A percentile compares a stretch with the other conserved stretches of the same genome.
These are phyloP conservation scores for Dictyophora rubrovolvata DNA, from an alignment of 768 basidiomycete species.

Conservation along the genomic window DNA sequence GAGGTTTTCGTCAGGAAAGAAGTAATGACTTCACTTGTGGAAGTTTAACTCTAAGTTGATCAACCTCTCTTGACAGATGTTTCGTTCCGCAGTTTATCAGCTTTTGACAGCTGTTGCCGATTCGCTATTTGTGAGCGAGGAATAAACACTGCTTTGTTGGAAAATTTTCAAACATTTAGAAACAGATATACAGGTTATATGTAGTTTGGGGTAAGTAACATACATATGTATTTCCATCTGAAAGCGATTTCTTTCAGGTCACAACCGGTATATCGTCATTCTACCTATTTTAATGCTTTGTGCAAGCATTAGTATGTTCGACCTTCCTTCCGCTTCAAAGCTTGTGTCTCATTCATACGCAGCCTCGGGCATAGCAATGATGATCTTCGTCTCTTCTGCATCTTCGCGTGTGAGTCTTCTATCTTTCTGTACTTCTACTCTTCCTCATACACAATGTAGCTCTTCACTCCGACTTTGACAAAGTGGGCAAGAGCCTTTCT, in stretches of 20 bases:
- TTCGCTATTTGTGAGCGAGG: background rate
- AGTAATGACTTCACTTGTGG: background rate
- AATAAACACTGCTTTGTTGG: background rate
- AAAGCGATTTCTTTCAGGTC: too few relatives aligned
- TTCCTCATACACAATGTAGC: background rate
- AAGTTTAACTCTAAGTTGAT: too few relatives aligned
- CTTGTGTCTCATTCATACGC: too few relatives aligned
- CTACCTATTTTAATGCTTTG: too few relatives aligned
- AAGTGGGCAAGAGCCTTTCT: background rate
- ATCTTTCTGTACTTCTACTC: too few relatives aligned
- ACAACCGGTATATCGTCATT: too few relatives aligned
- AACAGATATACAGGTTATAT: constrained; percentile 1
- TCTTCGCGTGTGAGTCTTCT: too few relatives aligned
- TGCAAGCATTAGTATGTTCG: too few relatives aligned
- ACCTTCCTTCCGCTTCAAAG: too few relatives aligned
- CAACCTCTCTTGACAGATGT: background rate
- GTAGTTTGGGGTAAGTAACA: background rate
- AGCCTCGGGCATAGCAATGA: too few relatives aligned
- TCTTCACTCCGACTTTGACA: background rate
- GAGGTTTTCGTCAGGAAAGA: background rate
- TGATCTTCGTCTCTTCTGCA: too few relatives aligned
- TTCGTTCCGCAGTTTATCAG: background rate
- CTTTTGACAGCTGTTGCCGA: constrained; percentile 1
- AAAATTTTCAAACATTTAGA: too few relatives aligned
- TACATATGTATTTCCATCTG: background rate